Base-by-base conservation (phyloP, 2,329 filamentous ascomycete genomes). In the Cladosporium sp. region DNA sequence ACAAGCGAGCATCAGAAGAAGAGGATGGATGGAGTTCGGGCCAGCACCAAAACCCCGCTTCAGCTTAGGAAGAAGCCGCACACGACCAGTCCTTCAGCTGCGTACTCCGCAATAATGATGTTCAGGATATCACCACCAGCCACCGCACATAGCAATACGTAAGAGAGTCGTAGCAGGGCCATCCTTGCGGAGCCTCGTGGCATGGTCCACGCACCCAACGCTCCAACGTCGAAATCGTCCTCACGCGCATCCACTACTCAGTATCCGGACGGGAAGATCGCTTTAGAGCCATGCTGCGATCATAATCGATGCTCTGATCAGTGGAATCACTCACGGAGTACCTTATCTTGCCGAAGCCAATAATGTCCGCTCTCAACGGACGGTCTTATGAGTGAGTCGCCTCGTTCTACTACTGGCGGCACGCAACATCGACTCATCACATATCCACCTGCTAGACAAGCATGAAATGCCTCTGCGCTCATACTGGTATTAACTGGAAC, bases 91-190 rank as follows among this genome's bases (percentile, higher is more conserved):
- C 40, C 10, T n/a, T 46, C n/a, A 46, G 40, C 31, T 55, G 18
- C 8, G 37, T 55, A 29, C 52, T 55, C 52, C 52, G 52, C 52
- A 55, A 55, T 44, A n/a, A n/a, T 44, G 37, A 44, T 29, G 28
- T 21, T 29, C 23, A 31, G 5, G 12, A 55, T 55, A 55, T 29
- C 28, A 6, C 14, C 26, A 21, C 28, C 18, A n/a, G 61, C 35
- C 60, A 28, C 50, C 40, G 23, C 60, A 56, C 60, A 63, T 63
- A 50, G 60, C 33, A 26, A 29, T 44, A 63, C 61, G 61, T 63
- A 56, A 63, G 49, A 23, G 50, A 14, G 26, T 44, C 49, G 12
- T 23, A 33, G 7, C 33, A 33, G 61, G 61, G 33, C 23, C 33
- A 63, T 63, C 61, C 61, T 56, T 63, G 61, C 23, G 28, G 23